These are phyloP conservation scores for Bryum argenteum DNA, from an alignment of 225 moss, liverwort and hornwort genomes.

Conservation along the genomic window DNA sequence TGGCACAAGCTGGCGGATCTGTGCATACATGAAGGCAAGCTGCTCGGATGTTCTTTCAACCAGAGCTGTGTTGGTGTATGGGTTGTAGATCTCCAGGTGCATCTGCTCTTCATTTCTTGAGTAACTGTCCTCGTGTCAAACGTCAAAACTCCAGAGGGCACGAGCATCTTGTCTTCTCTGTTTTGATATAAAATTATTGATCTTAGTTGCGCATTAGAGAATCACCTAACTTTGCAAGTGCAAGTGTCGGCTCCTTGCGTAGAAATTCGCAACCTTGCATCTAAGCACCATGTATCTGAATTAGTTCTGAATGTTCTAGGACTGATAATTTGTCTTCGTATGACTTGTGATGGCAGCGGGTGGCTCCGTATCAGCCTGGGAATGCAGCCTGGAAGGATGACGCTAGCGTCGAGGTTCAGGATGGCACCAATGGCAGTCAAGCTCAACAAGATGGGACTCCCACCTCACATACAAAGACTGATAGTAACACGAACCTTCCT, in stretches of 20 bases:
- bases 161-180: constrained; percentile 6
- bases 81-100: constrained; percentile 97
- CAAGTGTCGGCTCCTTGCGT: constrained; percentile 7
- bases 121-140: constrained; percentile 15
- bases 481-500: constrained; percentile 56
- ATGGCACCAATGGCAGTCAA: constrained; percentile 68
- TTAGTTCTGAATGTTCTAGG: not conserved
- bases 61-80: constrained; percentile 99
- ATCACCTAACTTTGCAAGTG: constrained; percentile 6
- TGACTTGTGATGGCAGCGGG: constrained; percentile 68
- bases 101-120: constrained; percentile 10
- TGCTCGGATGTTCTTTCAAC: constrained; percentile 97
- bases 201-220: constrained; percentile 14
- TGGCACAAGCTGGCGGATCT: constrained; percentile 99
- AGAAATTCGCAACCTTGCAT: constrained; percentile 26
- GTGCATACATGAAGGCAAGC: constrained; percentile 92
- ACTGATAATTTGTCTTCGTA: constrained; percentile 23
- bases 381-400: constrained; percentile 60
- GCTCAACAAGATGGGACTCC: constrained; percentile 51
- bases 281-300: not conserved
- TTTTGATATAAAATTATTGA: constrained; percentile 6
- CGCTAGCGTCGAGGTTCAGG: constrained; percentile 44
- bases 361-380: constrained; percentile 86
- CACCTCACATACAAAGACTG: constrained; percentile 48
- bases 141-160: constrained; percentile 6